Evolutionary conservation across 768 basidiomycete species (phyloP).

Genomic region (Hypsizygus marmoreus): DNA sequence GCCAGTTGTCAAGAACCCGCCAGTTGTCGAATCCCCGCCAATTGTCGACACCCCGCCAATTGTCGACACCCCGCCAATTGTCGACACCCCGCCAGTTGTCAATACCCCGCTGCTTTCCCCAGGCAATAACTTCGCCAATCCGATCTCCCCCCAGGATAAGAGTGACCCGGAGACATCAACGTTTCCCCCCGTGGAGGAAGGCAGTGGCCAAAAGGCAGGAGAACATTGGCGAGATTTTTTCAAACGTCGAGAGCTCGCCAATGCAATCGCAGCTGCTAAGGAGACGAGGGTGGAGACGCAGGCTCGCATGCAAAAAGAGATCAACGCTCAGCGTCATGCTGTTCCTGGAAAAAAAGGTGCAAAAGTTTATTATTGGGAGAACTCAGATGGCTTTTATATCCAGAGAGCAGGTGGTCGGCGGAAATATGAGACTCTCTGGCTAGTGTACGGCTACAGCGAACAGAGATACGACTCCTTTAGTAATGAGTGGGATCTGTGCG

Average conservation of each 20-base stretch:
- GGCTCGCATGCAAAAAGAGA: background rate
- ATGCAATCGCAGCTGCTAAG: background rate
- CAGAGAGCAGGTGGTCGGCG: conserved; percentile 12
- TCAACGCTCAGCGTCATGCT: background rate
- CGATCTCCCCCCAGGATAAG: too few species aligned
- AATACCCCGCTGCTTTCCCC: too few species aligned
- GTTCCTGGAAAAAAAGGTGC: conserved; percentile 21
- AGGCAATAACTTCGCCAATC: background rate
- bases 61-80: too few species aligned
- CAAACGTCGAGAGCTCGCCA: background rate
- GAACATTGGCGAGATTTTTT: conserved; percentile 10
- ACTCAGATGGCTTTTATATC: conserved; percentile 21
- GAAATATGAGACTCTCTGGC: conserved; percentile 16
- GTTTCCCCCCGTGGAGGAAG: background rate
- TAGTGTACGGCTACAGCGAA: conserved; percentile 12
- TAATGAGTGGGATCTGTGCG: conserved; percentile 25
- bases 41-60: too few species aligned
- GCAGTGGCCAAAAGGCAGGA: conserved; percentile 1
- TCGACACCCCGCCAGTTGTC: too few species aligned
- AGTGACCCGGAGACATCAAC: too few species aligned
- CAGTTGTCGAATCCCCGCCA: too few species aligned
- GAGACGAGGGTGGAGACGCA: background rate
- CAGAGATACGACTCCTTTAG: conserved; percentile 17
- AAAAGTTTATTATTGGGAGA: conserved; percentile 21
- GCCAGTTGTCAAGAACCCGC: too few species aligned